Evolutionary conservation across 2,329 filamentous ascomycete species (phyloP), one percentile per base, ranked within the genome.

Genomic region (Niveomyces coronatus): DNA sequence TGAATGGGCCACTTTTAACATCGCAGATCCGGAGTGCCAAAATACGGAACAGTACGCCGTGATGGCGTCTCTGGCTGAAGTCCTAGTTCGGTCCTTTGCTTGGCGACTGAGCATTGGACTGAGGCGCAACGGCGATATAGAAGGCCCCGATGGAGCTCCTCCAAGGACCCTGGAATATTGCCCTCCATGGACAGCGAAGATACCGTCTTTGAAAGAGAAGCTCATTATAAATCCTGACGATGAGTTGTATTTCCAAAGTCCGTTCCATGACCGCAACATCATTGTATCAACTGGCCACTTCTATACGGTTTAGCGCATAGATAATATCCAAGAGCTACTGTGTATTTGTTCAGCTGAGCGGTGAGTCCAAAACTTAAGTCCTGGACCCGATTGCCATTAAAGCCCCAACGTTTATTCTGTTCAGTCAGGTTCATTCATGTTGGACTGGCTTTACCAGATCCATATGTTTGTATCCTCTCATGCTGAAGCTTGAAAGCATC

Each of bases 11-110:
- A 37, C 37, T 17, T 39, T 31, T 4, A 39, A 40, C 14, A 43
- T 52, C 13, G 39, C 47, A 2, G 50, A 51, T 35, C 46, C 44
- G n/a, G 20, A 23, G 17, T 40, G 41, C 16, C 39, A 43, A 9
- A 44, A 52, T 30, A 29, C 35, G 9, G 51, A 53, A 30, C 48
- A 49, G 15, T 46, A 47, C 22, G 48, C 49, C 18, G 46, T 50
- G 8, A 35, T 53, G 40, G 49, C 51, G 2, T 45, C 48, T 14
- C 30, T 51, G 24, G 46, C 43, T 4, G 51, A 53, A 33, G 39
- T 41, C 2, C 36, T 53, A 2, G 44, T 46, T 7, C 41, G 45
- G 7, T 44, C 47, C 15, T 53, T 53, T 37, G 52, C 43, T 18
- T 53, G 49, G 50, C 44, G 49, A 4, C 35, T 53, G 13, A 20